Evolutionary conservation across 495 filamentous ascomycete species (phyloP).

Genomic region (Hypoxylon fuscum): DNA sequence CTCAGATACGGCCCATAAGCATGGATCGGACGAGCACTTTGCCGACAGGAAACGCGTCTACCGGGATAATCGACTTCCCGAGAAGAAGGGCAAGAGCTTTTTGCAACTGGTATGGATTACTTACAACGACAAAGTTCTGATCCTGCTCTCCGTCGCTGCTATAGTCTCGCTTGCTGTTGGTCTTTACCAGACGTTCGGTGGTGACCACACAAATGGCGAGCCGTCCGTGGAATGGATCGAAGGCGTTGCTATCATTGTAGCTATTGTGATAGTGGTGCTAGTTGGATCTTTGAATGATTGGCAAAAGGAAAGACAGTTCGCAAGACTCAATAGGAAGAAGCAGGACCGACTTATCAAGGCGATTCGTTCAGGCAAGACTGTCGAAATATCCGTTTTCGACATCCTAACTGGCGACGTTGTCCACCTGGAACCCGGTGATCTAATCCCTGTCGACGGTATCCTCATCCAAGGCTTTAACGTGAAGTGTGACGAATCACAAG

Average conservation of each 20-base stretch:
- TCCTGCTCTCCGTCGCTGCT: constrained; percentile 77
- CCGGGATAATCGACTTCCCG: constrained; percentile 75
- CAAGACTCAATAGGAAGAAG: constrained; percentile 80
- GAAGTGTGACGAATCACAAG: constrained; percentile 84
- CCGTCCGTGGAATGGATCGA: constrained; percentile 78
- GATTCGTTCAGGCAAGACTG: constrained; percentile 76
- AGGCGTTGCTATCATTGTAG: constrained; percentile 79
- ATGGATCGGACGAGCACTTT: constrained; percentile 52
- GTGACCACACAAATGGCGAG: constrained; percentile 52
- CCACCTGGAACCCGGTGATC: constrained; percentile 77
- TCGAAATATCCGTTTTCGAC: constrained; percentile 76
- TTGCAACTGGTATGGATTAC: constrained; percentile 83
- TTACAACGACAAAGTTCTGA: constrained; percentile 86
- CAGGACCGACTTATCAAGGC: constrained; percentile 81
- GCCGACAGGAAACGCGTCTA: constrained; percentile 75
- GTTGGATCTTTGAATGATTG: constrained; percentile 81
- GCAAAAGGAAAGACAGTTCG: constrained; percentile 83
- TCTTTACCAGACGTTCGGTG: constrained; percentile 70
- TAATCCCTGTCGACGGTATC: constrained; percentile 80
- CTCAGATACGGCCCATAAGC: constrained; percentile 19
- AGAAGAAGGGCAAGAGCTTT: constrained; percentile 76
- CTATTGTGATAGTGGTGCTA: constrained; percentile 77
- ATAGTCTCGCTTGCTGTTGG: constrained; percentile 76
- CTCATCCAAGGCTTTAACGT: constrained; percentile 75
- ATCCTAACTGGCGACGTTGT: constrained; percentile 77